These are phyloP conservation scores for Penicillium goetzii DNA, from an alignment of 495 filamentous ascomycete species.

Conservation along the genomic window DNA sequence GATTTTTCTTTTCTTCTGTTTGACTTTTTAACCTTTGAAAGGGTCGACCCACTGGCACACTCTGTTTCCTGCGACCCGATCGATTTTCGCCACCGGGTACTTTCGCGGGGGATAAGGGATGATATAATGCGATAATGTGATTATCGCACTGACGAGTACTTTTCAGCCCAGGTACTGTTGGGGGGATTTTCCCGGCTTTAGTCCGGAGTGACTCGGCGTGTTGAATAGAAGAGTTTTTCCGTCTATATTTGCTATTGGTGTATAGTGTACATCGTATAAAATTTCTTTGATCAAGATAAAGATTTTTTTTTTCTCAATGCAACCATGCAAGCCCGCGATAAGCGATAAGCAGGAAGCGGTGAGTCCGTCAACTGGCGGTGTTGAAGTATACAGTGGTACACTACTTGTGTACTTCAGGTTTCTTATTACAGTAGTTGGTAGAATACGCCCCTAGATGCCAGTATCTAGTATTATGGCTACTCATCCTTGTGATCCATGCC, in stretches of 20 bases:
- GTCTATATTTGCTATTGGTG: too few relatives aligned
- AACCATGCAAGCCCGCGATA: constrained; percentile 22
- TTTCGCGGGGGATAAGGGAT: constrained; percentile 31
- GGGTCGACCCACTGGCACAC: constrained; percentile 19
- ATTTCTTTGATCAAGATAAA: not conserved
- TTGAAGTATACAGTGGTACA: constrained; percentile 1
- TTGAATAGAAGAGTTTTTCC: too few relatives aligned
- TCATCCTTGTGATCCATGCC: too few relatives aligned
- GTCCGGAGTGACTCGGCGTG: too few relatives aligned
- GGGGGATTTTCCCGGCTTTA: too few relatives aligned
- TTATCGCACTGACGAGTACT: not conserved
- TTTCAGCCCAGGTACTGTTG: too few relatives aligned
- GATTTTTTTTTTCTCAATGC: not conserved
- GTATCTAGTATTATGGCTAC: not conserved
- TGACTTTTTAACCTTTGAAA: constrained; percentile 1
- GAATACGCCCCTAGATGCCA: constrained; percentile 2
- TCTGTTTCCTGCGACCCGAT: constrained; percentile 11
- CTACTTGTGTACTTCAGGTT: too few relatives aligned
- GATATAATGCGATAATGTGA: not conserved
- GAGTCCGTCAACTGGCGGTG: constrained; percentile 20
- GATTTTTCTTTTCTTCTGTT: not conserved
- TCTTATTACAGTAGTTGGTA: too few relatives aligned
- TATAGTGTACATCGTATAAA: not conserved
- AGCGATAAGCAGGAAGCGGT: constrained; percentile 31
- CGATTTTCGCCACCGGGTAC: constrained; percentile 23